These are phyloP conservation scores for Miscanthus lutarioriparius DNA, from an alignment of 176 grass and related monocot genomes.

Conservation along the genomic window DNA sequence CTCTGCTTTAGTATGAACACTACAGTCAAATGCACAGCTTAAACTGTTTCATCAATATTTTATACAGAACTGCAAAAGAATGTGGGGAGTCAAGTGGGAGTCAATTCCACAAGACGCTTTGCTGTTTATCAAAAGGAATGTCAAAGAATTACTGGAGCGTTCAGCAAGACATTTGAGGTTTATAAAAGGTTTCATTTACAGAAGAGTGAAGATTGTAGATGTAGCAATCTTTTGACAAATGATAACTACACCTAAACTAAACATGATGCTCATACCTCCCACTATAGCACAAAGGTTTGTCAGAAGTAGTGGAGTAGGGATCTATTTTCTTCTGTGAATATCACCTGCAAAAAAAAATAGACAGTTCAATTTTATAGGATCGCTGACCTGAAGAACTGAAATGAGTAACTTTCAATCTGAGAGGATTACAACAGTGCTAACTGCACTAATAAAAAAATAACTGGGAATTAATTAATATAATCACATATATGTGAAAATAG, in stretches of 20 bases:
- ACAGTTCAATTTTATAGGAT: background rate
- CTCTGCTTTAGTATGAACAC: background rate
- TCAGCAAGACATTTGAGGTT: background rate
- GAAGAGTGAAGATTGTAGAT: background rate
- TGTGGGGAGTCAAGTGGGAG: no score
- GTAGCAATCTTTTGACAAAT: background rate
- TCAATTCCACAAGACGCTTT: background rate
- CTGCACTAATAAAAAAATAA: background rate
- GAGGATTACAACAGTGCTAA: background rate
- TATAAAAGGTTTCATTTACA: background rate
- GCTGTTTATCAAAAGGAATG: background rate
- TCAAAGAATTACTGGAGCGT: background rate
- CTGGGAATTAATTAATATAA: constrained; percentile 4
- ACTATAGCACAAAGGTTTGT: constrained; percentile 94
- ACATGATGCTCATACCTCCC: constrained; percentile 60
- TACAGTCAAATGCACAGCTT: constrained; percentile 1
- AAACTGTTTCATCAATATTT: background rate
- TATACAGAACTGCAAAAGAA: background rate
- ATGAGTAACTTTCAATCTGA: constrained; percentile 11
- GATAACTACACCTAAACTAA: constrained; percentile 25
- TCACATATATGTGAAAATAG: no score
- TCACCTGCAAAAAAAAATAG: constrained; percentile 68
- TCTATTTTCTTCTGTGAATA: constrained; percentile 84
- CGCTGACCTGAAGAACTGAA: background rate
- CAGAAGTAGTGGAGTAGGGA: constrained; percentile 83